A percentile compares a stretch with the other conserved stretches of the same genome.
phyloP scores from a whole-genome alignment of 805 yeast species.

The Hanseniaspora hatyaiensis region DNA sequence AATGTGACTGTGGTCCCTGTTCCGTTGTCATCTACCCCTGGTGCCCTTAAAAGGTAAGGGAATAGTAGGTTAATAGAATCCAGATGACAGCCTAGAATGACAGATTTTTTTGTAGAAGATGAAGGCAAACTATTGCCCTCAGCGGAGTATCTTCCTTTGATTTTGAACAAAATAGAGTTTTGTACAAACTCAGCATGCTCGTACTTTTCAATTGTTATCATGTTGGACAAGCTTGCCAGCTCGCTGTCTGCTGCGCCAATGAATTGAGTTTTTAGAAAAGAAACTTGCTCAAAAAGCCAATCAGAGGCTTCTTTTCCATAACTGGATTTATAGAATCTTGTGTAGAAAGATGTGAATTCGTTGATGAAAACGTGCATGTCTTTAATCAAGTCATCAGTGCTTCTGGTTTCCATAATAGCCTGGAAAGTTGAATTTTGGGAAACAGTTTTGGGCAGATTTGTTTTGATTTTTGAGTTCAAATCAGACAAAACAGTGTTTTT shows the following conservation, averaged over 20 bases:
- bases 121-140: too few relatives aligned
- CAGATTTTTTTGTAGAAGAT: slow-evolving; percentile 37
- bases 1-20: slow-evolving; percentile 71
- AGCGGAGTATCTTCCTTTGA: slow-evolving; percentile 38
- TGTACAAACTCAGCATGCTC: slow-evolving; percentile 67
- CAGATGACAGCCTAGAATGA: slow-evolving; percentile 81
- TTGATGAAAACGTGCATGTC: slow-evolving; percentile 44
- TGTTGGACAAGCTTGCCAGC: too few relatives aligned
- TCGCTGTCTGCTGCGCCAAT: background rate
- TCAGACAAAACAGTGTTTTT: background rate
- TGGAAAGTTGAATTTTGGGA: background rate
- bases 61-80: slow-evolving; percentile 68
- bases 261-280: slow-evolving; percentile 25
- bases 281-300: slow-evolving; percentile 45
- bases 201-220: slow-evolving; percentile 30
- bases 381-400: too few relatives aligned
- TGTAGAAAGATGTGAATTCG: slow-evolving; percentile 54
- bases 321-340: slow-evolving; percentile 64
- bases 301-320: slow-evolving; percentile 59
- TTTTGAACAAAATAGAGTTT: slow-evolving; percentile 56
- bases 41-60: slow-evolving; percentile 60
- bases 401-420: background rate
- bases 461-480: background rate
- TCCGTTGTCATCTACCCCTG: slow-evolving; percentile 95
- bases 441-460: background rate